These are phyloP conservation scores for Kwoniella mangroviensis DNA, from an alignment of 768 basidiomycete species.

Conservation along the genomic window DNA sequence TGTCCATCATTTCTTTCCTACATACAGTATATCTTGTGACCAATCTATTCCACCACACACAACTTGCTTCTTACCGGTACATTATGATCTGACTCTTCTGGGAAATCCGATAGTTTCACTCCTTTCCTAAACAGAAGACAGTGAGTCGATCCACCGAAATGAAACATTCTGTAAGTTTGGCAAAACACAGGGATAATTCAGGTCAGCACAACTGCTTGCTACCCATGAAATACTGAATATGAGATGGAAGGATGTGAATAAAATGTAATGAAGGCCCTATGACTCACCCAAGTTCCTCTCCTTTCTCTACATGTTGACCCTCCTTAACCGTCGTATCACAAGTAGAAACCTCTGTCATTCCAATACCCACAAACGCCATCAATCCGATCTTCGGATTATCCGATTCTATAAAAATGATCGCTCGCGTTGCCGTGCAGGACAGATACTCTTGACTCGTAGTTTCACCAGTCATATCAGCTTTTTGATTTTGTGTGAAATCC, in stretches of 20 bases:
- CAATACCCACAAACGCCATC: constrained; percentile 66
- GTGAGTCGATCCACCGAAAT: constrained; percentile 68
- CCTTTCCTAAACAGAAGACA: constrained; percentile 62
- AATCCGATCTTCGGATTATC: constrained; percentile 64
- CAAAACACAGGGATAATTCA: neutral
- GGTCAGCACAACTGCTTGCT: neutral
- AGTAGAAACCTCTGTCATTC: constrained; percentile 71
- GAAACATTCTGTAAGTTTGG: constrained; percentile 59
- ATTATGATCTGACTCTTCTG: constrained; percentile 49
- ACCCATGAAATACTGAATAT: neutral
- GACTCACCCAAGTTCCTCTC: constrained; percentile 64
- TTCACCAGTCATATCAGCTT: constrained; percentile 50
- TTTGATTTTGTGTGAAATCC: constrained; percentile 60
- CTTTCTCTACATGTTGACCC: constrained; percentile 62
- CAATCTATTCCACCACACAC: constrained; percentile 46
- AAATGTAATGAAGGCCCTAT: neutral
- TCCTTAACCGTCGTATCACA: constrained; percentile 63
- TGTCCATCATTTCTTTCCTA: too few relatives aligned
- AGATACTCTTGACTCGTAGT: constrained; percentile 59
- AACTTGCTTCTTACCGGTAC: constrained; percentile 56
- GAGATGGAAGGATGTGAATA: neutral
- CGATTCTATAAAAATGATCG: constrained; percentile 65
- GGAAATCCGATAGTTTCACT: constrained; percentile 56
- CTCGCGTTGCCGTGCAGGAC: constrained; percentile 62
- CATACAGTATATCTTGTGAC: too few relatives aligned